Conservation (phyloP, 345 rosid genomes). For the Arabis hirsuta region DNA sequence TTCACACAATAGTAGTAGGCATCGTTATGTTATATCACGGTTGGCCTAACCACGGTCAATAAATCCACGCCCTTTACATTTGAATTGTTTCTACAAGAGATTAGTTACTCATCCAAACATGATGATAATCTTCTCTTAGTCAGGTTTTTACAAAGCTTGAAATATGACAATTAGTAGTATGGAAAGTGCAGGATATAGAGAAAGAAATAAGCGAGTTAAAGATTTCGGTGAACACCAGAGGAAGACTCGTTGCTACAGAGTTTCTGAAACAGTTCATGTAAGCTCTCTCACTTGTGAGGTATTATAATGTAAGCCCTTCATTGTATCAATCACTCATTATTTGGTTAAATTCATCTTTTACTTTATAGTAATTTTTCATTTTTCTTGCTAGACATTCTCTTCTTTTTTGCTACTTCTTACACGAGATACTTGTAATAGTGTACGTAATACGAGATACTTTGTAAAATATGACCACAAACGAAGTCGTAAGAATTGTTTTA, state of each 20-base stretch:
- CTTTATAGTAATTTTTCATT: neutral
- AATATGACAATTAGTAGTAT: neutral
- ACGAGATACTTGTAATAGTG: too few relatives aligned
- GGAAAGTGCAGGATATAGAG: conserved; percentile 82
- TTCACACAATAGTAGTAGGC: neutral
- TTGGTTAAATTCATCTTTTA: conserved; percentile 22
- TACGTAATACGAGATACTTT: too few relatives aligned
- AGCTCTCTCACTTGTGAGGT: conserved; percentile 5
- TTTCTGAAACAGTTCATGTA: conserved; percentile 85
- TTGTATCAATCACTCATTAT: conserved; percentile 32
- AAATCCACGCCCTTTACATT: neutral
- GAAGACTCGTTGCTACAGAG: conserved; percentile 92
- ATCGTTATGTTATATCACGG: neutral
- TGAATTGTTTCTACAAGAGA: neutral
- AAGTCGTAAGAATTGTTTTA: too few relatives aligned
- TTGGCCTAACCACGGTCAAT: conserved; percentile 4
- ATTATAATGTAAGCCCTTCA: conserved; percentile 23
- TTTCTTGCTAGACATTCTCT: neutral
- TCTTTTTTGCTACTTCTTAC: neutral
- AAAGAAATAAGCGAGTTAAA: conserved; percentile 92
- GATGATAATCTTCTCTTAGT: neutral
- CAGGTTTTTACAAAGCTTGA: neutral
- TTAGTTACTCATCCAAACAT: conserved; percentile 15
- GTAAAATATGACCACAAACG: too few relatives aligned
- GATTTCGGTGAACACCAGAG: conserved; percentile 88